A percentile compares a stretch with the other conserved stretches of the same genome.
Evolutionary conservation across 2,329 filamentous ascomycete species (phyloP).

Genomic region (Amesomyces nigricolor): DNA sequence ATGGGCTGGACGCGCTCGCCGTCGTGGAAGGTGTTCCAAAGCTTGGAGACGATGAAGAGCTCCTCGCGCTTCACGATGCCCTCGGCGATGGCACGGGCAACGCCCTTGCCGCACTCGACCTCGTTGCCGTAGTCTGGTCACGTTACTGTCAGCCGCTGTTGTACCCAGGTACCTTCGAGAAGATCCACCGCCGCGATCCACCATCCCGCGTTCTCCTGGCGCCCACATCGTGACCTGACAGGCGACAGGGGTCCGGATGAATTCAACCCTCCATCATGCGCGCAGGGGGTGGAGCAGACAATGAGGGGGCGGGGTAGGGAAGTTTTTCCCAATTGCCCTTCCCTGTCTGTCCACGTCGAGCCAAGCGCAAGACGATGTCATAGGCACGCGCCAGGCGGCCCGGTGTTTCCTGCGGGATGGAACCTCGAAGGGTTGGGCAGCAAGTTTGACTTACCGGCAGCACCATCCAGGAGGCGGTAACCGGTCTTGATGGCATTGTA

Average conservation of each 20-base stretch:
- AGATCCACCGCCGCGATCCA: constrained; percentile 2
- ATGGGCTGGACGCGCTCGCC: constrained; percentile 70
- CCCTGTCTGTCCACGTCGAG: constrained; percentile 5
- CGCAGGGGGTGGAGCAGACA: constrained; percentile 16
- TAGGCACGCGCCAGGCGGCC: neutral
- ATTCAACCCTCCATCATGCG: constrained; percentile 11
- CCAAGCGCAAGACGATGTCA: constrained; percentile 8
- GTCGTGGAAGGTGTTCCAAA: constrained; percentile 91
- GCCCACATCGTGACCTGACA: constrained; percentile 10
- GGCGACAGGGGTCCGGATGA: constrained; percentile 18
- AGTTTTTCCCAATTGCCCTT: constrained; percentile 2
- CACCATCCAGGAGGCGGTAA: constrained; percentile 56
- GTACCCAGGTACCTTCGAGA: neutral
- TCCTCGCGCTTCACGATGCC: constrained; percentile 78
- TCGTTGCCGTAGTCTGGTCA: constrained; percentile 74
- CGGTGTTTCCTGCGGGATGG: neutral
- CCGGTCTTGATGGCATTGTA: constrained; percentile 67
- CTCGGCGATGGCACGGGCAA: constrained; percentile 73
- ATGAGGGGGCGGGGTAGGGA: constrained; percentile 26
- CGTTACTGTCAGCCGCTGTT: constrained; percentile 7
- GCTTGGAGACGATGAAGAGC: constrained; percentile 87
- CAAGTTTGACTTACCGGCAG: constrained; percentile 45
- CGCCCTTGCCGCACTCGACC: constrained; percentile 68
- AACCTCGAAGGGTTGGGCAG: neutral
- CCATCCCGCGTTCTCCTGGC: neutral